These are phyloP conservation scores for Dioscorea dumetorum DNA, from an alignment of 106 monocot genomes.

Conservation along the genomic window DNA sequence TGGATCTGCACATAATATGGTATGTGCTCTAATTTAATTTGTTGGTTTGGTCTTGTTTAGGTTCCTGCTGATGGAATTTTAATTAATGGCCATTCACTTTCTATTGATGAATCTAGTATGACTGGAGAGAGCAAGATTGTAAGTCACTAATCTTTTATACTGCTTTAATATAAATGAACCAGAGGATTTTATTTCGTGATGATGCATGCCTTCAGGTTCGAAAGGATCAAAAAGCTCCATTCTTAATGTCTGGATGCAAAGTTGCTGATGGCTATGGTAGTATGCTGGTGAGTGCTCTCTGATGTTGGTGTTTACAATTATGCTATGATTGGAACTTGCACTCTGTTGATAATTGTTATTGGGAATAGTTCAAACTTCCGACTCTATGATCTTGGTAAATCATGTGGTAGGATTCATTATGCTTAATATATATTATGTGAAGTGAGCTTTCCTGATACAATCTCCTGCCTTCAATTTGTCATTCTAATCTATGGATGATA, in stretches of 20 bases:
- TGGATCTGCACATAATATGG: no score
- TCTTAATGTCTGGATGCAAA: constrained; percentile 99
- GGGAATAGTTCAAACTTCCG: no score
- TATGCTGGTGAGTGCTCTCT: constrained; percentile 64
- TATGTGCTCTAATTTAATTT: no score
- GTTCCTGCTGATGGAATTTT: constrained; percentile 68
- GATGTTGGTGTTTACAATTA: background rate
- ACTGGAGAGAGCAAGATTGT: constrained; percentile 61
- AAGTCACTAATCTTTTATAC: constrained; percentile 7
- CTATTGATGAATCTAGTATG: constrained; percentile 69
- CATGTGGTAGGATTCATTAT: no score
- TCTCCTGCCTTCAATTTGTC: no score
- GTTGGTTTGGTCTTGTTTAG: constrained; percentile 11
- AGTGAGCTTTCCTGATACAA: no score
- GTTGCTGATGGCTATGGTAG: constrained; percentile 91
- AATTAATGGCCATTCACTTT: constrained; percentile 51
- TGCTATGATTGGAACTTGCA: no score
- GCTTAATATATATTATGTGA: no score
- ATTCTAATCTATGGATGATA: no score
- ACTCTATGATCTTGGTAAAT: no score
- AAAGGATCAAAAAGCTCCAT: constrained; percentile 80
- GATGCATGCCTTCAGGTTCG: constrained; percentile 42
- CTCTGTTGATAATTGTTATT: no score
- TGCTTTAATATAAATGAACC: background rate
- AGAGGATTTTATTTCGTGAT: no score